phyloP scores from a whole-genome alignment of 345 rosid species.

The Pugionium cornutum region DNA sequence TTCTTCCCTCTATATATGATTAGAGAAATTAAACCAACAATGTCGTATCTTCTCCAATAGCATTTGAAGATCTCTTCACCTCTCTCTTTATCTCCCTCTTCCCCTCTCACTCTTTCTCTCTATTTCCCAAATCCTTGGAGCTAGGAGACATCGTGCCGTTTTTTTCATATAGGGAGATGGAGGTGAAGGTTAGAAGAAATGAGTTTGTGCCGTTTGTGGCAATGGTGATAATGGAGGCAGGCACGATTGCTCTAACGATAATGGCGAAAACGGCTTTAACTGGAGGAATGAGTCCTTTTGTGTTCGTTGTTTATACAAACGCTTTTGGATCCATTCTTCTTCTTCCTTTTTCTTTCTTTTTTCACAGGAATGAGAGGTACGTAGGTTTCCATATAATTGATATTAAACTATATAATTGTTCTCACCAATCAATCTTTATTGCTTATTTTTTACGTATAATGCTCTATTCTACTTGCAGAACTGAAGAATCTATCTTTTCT shows the following conservation, averaged over 20 bases:
- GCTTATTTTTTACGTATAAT: conserved; percentile 13
- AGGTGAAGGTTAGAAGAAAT: conserved; percentile 25
- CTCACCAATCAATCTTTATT: neutral
- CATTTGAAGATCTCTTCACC: neutral
- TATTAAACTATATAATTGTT: neutral
- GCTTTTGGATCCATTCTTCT: conserved; percentile 58
- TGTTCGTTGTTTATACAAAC: conserved; percentile 70
- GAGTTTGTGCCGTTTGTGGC: conserved; percentile 50
- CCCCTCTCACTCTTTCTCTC: conserved; percentile 10
- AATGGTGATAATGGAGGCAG: conserved; percentile 76
- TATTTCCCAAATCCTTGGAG: conserved; percentile 27
- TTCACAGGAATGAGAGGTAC: conserved; percentile 57
- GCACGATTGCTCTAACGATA: conserved; percentile 69
- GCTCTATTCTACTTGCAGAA: conserved; percentile 42
- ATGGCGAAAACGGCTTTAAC: conserved; percentile 63
- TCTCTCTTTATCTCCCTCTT: neutral
- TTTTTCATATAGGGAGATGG: conserved; percentile 35
- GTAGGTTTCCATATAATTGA: neutral
- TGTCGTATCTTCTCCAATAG: conserved; percentile 26
- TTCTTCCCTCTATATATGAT: conserved; percentile 30
- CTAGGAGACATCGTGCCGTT: conserved; percentile 29
- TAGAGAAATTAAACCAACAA: conserved; percentile 31
- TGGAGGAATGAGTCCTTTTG: conserved; percentile 74
- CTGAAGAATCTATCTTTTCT: conserved; percentile 48
- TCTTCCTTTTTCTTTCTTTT: conserved; percentile 64